Base-by-base conservation (phyloP, 2,329 filamentous ascomycete genomes). In the Aspergillus udagawae region DNA sequence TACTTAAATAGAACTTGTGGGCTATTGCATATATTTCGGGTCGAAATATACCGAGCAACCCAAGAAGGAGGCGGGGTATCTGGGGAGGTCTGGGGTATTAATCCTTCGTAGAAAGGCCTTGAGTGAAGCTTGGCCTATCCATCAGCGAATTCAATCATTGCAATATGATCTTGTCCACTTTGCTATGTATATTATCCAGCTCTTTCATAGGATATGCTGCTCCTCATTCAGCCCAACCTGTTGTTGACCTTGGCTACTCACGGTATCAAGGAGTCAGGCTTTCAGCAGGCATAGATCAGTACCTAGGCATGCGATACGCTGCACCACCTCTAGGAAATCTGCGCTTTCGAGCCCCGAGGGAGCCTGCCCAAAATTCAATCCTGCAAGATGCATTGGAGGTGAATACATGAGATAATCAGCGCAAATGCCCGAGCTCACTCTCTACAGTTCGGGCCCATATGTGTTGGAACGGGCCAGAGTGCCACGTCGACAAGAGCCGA, bases 281-380 rank as follows among this genome's bases (percentile, higher is more conserved):
- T 0, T 60, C 68, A 1, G 82, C 82, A 61, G 86, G 84, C 0
- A 75, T 90, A 48, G 85, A 82, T 2, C 79, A 87, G 69, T 92
- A 86, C 85, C 79, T 90, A 7, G 88, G 88, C 0, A 83, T 92
- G 60, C 82, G 87, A 52, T 92, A 85, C 73, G 89, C 88, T 0
- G 83, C 86, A 2, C 77, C 88, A 3, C 89, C 88, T 0, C 51
- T 87, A 1, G 85, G 82, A 1, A 65, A 82, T 3, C 66, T 89
- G 50, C 78, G 89, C 44, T 92, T 90, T 61, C 75, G 79, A 53
- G 83, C 84, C 8, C 87, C 89, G 0, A 73, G 80, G 61, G 84
- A 89, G 67, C 88, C 88, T 4, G 53, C 58, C 14, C 3, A 29
- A 1, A 62, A 52, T 9, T 29, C 49, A 8, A 9, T 61, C 70